Evolutionary conservation across 2,329 filamentous ascomycete genomes (phyloP).

Genomic region (Gyromitra esculenta): DNA sequence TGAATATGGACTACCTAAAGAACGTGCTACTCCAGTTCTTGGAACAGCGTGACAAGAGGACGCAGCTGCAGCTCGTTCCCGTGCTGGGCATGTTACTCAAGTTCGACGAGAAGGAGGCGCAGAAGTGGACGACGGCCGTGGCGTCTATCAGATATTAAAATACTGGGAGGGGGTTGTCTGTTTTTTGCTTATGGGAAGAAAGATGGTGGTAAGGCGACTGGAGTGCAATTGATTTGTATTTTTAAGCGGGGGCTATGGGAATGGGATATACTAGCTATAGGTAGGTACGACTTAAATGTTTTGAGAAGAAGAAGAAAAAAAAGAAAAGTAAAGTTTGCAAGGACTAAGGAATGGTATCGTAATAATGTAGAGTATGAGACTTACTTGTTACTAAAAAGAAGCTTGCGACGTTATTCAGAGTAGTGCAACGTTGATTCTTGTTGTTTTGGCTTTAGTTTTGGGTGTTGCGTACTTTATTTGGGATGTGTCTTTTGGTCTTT

Average conservation of each 20-base stretch:
- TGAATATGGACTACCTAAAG: conserved; percentile 76
- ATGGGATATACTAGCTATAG: not conserved
- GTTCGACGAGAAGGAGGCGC: conserved; percentile 81
- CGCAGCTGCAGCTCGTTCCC: conserved; percentile 78
- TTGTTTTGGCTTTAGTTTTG: not conserved
- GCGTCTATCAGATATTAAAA: conserved; percentile 33
- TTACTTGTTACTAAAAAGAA: conserved; percentile 8
- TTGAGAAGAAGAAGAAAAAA: too few relatives aligned
- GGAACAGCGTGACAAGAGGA: conserved; percentile 80
- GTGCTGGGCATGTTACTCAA: conserved; percentile 79
- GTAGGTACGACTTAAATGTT: not conserved
- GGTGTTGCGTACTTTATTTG: not conserved
- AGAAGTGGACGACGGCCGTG: conserved; percentile 85
- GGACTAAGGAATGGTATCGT: conserved; percentile 6
- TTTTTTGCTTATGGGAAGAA: conserved; percentile 3
- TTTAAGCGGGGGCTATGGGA: conserved; percentile 14
- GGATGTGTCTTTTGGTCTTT: not conserved
- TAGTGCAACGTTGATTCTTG: not conserved
- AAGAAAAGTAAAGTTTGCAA: conserved; percentile 2
- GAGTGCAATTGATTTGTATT: conserved; percentile 31
- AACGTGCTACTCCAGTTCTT: conserved; percentile 83
- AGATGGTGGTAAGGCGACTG: conserved; percentile 1
- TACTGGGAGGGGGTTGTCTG: not conserved
- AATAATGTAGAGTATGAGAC: conserved; percentile 20
- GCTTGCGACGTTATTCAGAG: not conserved